Evolutionary conservation across 352 stramenopile genomes (phyloP).

Genomic region (Elongisporangium undulatum): DNA sequence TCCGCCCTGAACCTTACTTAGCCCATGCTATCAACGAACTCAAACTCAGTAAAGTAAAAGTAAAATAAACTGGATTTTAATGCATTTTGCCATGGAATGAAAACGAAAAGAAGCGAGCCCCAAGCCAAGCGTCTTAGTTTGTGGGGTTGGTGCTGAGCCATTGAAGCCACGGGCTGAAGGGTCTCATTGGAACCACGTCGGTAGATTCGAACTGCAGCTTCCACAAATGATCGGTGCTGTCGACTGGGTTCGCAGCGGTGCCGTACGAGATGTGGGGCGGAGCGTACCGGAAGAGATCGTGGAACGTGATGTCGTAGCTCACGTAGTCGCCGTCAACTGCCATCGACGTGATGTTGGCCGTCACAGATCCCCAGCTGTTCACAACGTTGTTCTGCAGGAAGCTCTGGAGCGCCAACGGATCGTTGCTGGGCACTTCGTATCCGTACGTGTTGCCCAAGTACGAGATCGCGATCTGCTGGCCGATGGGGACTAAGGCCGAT

Average conservation of each 20-base stretch:
- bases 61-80: slow-evolving; percentile 9
- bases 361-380: neutral
- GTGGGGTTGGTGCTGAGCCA: neutral
- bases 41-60: slow-evolving; percentile 9
- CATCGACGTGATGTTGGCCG: neutral
- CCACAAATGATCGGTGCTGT: neutral
- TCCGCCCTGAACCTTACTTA: slow-evolving; percentile 1
- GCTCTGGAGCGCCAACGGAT: neutral
- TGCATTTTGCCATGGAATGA: neutral
- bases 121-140: neutral
- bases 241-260: neutral
- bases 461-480: neutral
- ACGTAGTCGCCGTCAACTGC: neutral
- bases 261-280: neutral
- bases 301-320: neutral
- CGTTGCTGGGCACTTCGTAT: neutral
- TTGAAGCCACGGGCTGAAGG: neutral
- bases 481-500: neutral
- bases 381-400: neutral
- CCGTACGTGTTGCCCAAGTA: neutral
- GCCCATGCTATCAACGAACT: no score
- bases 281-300: neutral
- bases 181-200: neutral
- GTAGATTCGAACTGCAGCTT: neutral
- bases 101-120: neutral